These are phyloP conservation scores for Xylaria grammica DNA, from an alignment of 495 filamentous ascomycete species.

Conservation along the genomic window DNA sequence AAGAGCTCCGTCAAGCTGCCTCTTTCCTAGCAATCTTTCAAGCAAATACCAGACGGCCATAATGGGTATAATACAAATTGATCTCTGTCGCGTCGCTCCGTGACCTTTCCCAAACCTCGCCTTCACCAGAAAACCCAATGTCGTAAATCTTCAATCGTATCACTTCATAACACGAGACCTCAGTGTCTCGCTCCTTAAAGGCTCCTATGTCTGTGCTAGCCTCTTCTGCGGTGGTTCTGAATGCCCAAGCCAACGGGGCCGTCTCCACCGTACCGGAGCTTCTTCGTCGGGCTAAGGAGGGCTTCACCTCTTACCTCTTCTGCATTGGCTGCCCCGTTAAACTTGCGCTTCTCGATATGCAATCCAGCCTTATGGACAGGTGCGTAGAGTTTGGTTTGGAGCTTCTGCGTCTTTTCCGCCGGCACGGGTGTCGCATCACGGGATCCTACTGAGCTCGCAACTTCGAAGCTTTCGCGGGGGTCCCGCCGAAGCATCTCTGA, in stretches of 20 bases:
- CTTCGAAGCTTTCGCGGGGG: slow-evolving; percentile 56
- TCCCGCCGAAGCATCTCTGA: slow-evolving; percentile 61
- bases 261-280: slow-evolving; percentile 56
- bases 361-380: slow-evolving; percentile 64
- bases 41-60: neutral
- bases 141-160: slow-evolving; percentile 22
- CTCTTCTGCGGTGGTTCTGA: slow-evolving; percentile 40
- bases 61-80: slow-evolving; percentile 19
- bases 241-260: slow-evolving; percentile 69
- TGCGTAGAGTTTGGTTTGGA: slow-evolving; percentile 73
- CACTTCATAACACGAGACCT: slow-evolving; percentile 15
- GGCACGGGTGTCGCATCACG: slow-evolving; percentile 49
- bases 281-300: slow-evolving; percentile 60
- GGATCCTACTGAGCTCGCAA: slow-evolving; percentile 49
- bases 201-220: neutral
- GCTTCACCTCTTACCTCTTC: slow-evolving; percentile 39
- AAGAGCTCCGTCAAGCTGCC: neutral
- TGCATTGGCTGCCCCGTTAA: slow-evolving; percentile 49
- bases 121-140: slow-evolving; percentile 9
- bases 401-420: slow-evolving; percentile 48
- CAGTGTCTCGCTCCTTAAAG: neutral
- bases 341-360: slow-evolving; percentile 62
- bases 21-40: neutral
- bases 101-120: neutral
- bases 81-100: neutral